phyloP scores from a whole-genome alignment of 495 filamentous ascomycete species.

The Neurospora sp. region DNA sequence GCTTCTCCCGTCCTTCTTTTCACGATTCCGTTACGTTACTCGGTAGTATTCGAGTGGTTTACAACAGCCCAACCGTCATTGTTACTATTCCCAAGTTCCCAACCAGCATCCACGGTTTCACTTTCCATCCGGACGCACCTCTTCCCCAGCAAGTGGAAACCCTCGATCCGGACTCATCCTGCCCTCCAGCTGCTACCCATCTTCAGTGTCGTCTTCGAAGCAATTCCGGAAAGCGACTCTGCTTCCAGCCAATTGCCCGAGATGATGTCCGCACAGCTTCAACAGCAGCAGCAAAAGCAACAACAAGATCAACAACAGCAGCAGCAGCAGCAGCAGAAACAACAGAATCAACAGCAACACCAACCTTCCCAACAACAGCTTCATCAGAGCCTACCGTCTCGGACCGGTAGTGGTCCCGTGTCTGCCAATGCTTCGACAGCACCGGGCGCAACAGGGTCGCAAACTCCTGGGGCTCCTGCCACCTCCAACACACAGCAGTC shows the following conservation, averaged over 20 bases:
- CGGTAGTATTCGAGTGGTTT: not conserved
- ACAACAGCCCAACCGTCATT: not conserved
- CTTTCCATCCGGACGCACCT: not conserved
- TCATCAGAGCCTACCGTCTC: not conserved
- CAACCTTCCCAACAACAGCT: constrained; percentile 2
- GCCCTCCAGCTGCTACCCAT: not conserved
- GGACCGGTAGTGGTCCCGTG: not conserved
- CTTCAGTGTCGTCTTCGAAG: not conserved
- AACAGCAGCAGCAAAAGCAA: constrained; percentile 6
- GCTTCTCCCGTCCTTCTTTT: not conserved
- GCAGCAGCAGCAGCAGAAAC: not conserved
- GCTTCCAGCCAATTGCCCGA: not conserved
- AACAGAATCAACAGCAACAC: constrained; percentile 7
- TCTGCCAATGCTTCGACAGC: not conserved
- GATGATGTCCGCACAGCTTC: constrained; percentile 5
- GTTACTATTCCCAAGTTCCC: not conserved
- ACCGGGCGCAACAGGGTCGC: not conserved
- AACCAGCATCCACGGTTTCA: not conserved
- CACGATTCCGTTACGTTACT: not conserved
- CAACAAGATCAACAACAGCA: not conserved
- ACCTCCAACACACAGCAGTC: not conserved
- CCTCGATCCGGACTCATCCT: not conserved
- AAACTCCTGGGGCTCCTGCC: not conserved
- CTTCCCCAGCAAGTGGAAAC: not conserved
- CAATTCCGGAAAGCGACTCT: not conserved